These are phyloP conservation scores for Monilinia laxa DNA, from an alignment of 2,329 filamentous ascomycete species.

Conservation along the genomic window DNA sequence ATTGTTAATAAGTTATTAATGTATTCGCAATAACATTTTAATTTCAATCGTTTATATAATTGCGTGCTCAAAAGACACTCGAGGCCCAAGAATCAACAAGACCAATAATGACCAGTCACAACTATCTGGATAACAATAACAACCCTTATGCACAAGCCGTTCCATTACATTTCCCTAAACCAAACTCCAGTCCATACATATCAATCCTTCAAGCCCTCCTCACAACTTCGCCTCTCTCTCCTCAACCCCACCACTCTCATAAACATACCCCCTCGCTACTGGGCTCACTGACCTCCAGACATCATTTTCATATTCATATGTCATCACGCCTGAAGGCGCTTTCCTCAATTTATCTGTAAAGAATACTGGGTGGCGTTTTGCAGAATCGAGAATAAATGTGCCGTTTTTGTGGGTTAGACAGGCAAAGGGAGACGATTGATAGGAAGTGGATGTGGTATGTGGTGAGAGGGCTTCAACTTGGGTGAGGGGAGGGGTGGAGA, in stretches of 20 bases:
- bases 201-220: neutral
- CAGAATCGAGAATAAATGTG: slow-evolving; percentile 45
- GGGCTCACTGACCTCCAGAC: slow-evolving; percentile 45
- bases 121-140: neutral
- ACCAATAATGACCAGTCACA: neutral
- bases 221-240: slow-evolving; percentile 38
- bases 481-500: slow-evolving; percentile 36
- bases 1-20: neutral
- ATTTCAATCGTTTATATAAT: neutral
- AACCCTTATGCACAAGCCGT: neutral
- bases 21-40: neutral
- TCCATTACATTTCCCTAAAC: neutral
- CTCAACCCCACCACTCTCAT: slow-evolving; percentile 46
- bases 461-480: slow-evolving; percentile 53
- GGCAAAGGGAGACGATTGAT: slow-evolving; percentile 31
- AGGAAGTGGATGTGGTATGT: slow-evolving; percentile 27
- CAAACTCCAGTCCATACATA: neutral
- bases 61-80: neutral
- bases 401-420: slow-evolving; percentile 4
- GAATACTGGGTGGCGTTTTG: slow-evolving; percentile 71
- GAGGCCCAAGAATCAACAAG: neutral
- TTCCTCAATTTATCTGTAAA: slow-evolving; percentile 65
- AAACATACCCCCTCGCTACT: slow-evolving; percentile 61
- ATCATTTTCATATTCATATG: slow-evolving; percentile 28
- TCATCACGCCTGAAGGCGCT: slow-evolving; percentile 37